These are phyloP conservation scores for Coemansia sp. DNA, from an alignment of 192 early-diverging fungal species.

Conservation along the genomic window DNA sequence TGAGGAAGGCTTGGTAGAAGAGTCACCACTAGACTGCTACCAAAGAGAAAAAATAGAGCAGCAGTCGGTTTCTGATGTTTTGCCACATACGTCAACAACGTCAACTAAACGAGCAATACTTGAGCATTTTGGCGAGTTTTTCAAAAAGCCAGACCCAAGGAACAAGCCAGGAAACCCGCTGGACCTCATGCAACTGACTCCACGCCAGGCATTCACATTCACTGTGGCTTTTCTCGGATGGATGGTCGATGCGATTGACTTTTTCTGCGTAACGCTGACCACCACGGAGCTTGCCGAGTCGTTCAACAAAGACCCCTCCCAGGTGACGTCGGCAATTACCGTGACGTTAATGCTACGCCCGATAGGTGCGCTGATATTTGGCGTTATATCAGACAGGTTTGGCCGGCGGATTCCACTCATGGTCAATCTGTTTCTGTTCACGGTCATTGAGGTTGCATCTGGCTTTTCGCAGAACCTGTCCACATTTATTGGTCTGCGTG, in stretches of 20 bases:
- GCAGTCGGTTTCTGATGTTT: neutral
- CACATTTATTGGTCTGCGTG: constrained; percentile 64
- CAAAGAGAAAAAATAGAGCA: neutral
- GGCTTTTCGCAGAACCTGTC: constrained; percentile 65
- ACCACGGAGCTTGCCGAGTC: constrained; percentile 58
- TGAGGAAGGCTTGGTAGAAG: neutral
- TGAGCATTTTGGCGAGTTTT: constrained; percentile 29
- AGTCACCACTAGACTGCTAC: neutral
- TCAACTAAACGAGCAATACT: neutral
- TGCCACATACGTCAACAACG: neutral
- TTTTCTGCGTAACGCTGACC: constrained; percentile 63
- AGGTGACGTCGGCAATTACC: constrained; percentile 67
- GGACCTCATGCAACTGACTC: constrained; percentile 33
- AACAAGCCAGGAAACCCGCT: constrained; percentile 39
- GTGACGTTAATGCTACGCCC: constrained; percentile 70
- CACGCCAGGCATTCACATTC: constrained; percentile 50
- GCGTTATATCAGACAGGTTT: constrained; percentile 64
- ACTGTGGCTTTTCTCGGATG: constrained; percentile 67
- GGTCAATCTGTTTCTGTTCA: constrained; percentile 64
- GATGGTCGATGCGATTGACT: constrained; percentile 74
- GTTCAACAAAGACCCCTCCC: constrained; percentile 58
- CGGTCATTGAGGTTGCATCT: constrained; percentile 62
- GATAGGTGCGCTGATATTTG: constrained; percentile 73
- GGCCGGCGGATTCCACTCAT: constrained; percentile 73
- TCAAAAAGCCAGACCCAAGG: constrained; percentile 28